These are phyloP conservation scores for Pseudogymnoascus pannorum DNA, from an alignment of 2,329 filamentous ascomycete species.

Conservation along the genomic window DNA sequence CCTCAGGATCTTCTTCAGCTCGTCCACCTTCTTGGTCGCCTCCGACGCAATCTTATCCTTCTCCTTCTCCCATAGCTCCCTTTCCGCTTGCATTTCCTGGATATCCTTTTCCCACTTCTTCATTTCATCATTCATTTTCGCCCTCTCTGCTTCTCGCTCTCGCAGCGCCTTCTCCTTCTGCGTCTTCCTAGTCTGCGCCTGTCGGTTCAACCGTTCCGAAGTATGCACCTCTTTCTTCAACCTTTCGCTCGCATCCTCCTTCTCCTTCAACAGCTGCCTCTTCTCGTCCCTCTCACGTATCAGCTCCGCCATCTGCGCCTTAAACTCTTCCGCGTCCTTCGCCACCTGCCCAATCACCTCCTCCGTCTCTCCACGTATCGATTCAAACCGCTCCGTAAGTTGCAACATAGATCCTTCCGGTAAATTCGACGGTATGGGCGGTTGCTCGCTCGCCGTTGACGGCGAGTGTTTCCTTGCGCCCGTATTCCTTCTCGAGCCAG, in stretches of 20 bases:
- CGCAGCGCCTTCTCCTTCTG: slow-evolving; percentile 68
- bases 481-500: slow-evolving; percentile 54
- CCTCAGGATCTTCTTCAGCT: slow-evolving; percentile 48
- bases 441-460: slow-evolving; percentile 52
- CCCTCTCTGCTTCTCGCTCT: slow-evolving; percentile 60
- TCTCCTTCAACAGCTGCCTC: slow-evolving; percentile 71
- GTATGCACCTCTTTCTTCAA: slow-evolving; percentile 73
- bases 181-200: slow-evolving; percentile 67
- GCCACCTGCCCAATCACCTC: slow-evolving; percentile 63
- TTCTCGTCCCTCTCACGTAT: slow-evolving; percentile 74
- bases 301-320: slow-evolving; percentile 57
- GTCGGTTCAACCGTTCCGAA: slow-evolving; percentile 73
- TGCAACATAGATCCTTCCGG: slow-evolving; percentile 64
- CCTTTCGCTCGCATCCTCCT: slow-evolving; percentile 82
- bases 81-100: slow-evolving; percentile 50
- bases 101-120: slow-evolving; percentile 60
- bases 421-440: slow-evolving; percentile 41
- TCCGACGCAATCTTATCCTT: slow-evolving; percentile 44
- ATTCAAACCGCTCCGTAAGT: slow-evolving; percentile 74
- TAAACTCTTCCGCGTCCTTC: slow-evolving; percentile 66
- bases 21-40: slow-evolving; percentile 43
- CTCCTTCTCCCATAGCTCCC: slow-evolving; percentile 47
- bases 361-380: slow-evolving; percentile 74
- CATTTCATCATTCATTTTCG: slow-evolving; percentile 64
- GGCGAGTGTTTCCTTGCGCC: slow-evolving; percentile 71